Evolutionary conservation across 1,139 yeast species (phyloP), one percentile per base, ranked within the genome.

Genomic region (Eremothecium coryli): DNA sequence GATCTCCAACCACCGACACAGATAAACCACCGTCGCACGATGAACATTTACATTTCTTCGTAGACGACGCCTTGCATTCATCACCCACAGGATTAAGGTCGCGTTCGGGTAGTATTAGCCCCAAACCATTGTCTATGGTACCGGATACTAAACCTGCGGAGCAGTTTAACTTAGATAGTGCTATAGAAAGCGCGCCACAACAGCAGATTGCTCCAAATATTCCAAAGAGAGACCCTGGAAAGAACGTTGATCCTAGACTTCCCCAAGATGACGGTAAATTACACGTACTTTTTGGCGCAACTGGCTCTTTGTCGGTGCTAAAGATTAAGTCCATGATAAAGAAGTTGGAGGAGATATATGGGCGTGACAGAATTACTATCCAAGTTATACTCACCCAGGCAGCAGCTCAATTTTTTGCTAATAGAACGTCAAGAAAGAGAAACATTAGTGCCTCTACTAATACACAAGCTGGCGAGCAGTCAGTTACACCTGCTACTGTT

Each of bases 191-290:
- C 4, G 14, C 3, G 3, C 14, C 20, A 7, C 26, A 23, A 14
- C 30, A 27, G 22, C 30, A 27, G 14, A 41, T 48, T 15, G 49
- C 51, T 6, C 49, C 54, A 9, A 46, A 48, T 26, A 40, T 44
- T 8, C 53, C 58, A 30, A 60, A 61, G 35, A 46, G 56, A 35
- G 81, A 74, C 44, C 68, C 65, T 32, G 65, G 66, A 20, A 63
- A 73, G 25, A 76, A 76, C 44, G 65, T 76, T 34, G 93, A 82
- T 50, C 86, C 93, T 2, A 66, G 94, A 29, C 64, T 86, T 45
- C 94, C 94, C 1, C 85, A 81, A 53, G 88, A 86, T 56, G 97
- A 88, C 57, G 95, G 94, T 5, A 86, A 82, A 54, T 61, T 82
- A 38, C 97, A 88, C 60, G 74, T 88, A 14, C 65, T 88, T 38